A percentile compares a stretch with the other conserved stretches of the same genome.
Conservation (phyloP, 257 asterid species). For the Anisodus tanguticus region DNA sequence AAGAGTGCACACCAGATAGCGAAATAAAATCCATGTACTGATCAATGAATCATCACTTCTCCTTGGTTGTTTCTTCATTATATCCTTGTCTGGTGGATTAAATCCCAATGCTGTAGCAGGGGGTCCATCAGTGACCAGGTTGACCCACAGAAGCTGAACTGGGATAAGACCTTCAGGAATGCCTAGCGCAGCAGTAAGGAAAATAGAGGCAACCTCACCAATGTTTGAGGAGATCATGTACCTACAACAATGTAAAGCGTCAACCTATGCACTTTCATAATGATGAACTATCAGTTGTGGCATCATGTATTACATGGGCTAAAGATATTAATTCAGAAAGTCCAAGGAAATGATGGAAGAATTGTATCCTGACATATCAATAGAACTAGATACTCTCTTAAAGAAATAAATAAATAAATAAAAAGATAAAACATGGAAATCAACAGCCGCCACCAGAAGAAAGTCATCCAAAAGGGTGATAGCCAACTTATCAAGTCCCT, state of each 20-base stretch:
- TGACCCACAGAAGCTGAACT: conserved; percentile 98
- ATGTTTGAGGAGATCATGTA: conserved; percentile 99
- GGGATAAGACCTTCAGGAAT: conserved; percentile 98
- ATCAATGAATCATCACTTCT: conserved; percentile 93
- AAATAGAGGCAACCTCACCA: conserved; percentile 95
- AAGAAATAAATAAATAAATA: neutral
- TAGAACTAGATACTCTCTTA: neutral
- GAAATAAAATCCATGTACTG: conserved; percentile 92
- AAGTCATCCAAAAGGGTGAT: neutral
- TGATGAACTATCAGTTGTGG: neutral
- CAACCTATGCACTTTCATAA: neutral
- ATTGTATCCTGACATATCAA: neutral
- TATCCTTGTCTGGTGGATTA: conserved; percentile 97
- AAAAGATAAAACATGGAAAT: conserved; percentile 6
- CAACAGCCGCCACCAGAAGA: conserved; percentile 12
- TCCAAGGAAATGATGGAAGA: neutral
- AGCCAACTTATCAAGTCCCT: neutral
- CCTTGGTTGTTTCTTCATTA: conserved; percentile 92
- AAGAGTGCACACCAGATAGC: conserved; percentile 64
- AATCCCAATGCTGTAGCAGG: conserved; percentile 99
- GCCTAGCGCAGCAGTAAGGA: conserved; percentile 93
- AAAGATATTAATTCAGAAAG: neutral
- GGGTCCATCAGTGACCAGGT: conserved; percentile 98
- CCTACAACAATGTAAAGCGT: conserved; percentile 49
- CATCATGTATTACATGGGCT: neutral